phyloP scores from a whole-genome alignment of 306 rosid genomes.

The Dryas octopetala region DNA sequence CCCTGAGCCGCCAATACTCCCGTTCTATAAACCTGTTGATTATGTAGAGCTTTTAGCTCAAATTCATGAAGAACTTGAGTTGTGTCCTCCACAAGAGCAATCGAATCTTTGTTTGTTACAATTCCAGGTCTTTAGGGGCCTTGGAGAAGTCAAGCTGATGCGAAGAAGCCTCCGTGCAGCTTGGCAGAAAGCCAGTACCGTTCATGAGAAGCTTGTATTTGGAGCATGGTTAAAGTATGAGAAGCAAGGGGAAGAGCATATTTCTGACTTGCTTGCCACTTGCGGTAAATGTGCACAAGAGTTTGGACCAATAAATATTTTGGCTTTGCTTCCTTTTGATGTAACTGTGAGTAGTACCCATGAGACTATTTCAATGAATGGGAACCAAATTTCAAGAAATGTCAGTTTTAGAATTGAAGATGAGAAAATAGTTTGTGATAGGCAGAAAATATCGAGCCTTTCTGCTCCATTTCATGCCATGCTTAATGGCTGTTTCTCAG shows the following conservation, averaged over 20 bases:
- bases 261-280: conserved; percentile 60
- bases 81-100: conserved; percentile 63
- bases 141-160: conserved; percentile 81
- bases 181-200: conserved; percentile 73
- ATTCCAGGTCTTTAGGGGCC: conserved; percentile 83
- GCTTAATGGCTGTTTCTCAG: conserved; percentile 86
- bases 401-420: conserved; percentile 65
- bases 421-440: conserved; percentile 77
- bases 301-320: conserved; percentile 64
- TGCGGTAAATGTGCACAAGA: conserved; percentile 76
- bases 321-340: conserved; percentile 50
- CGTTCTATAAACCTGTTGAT: conserved; percentile 73
- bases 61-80: conserved; percentile 93
- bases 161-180: conserved; percentile 84
- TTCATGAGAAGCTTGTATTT: conserved; percentile 75
- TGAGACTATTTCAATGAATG: conserved; percentile 45
- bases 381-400: conserved; percentile 39
- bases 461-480: conserved; percentile 81
- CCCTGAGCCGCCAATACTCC: conserved; percentile 73
- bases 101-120: conserved; percentile 78
- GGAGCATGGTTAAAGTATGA: conserved; percentile 95
- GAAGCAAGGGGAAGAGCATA: conserved; percentile 76
- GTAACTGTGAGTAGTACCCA: conserved; percentile 29
- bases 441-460: conserved; percentile 76
- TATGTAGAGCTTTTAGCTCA: conserved; percentile 89